Conservation (phyloP, 1,284 basidiomycete species). For the Cutaneotrichosporon arboriforme region DNA sequence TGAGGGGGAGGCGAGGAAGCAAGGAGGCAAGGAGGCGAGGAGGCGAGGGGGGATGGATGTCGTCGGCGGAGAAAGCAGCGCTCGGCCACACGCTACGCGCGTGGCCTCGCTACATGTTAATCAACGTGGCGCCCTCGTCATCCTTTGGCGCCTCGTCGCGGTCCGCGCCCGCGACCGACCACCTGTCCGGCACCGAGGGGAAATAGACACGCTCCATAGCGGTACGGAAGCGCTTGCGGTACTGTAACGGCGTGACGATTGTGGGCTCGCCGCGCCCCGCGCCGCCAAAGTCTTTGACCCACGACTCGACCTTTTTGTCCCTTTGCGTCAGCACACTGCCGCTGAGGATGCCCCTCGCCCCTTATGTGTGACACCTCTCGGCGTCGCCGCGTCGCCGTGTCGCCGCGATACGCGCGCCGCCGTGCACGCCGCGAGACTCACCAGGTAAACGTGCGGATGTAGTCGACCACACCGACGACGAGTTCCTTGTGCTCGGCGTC, state of each 20-base stretch:
- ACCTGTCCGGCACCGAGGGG: constrained; percentile 47
- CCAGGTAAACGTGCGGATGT: constrained; percentile 52
- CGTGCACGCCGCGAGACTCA: background rate
- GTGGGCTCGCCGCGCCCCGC: constrained; percentile 80
- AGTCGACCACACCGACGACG: constrained; percentile 88
- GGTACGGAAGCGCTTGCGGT: constrained; percentile 72
- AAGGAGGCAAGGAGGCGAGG: too few relatives aligned
- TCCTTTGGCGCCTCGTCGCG: constrained; percentile 1
- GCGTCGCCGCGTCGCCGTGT: background rate
- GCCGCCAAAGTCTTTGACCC: constrained; percentile 88
- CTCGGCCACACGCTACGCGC: background rate
- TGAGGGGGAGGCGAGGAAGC: too few relatives aligned
- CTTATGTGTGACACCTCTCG: too few relatives aligned
- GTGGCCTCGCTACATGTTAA: background rate
- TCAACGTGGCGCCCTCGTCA: constrained; percentile 4
- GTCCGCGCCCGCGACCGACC: constrained; percentile 21
- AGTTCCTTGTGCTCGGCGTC: constrained; percentile 75
- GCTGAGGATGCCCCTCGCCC: too few relatives aligned
- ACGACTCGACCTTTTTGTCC: constrained; percentile 97
- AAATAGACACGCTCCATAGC: constrained; percentile 87
- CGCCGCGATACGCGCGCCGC: background rate
- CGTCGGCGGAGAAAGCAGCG: background rate
- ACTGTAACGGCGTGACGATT: constrained; percentile 65
- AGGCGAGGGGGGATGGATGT: too few relatives aligned
- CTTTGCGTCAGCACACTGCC: constrained; percentile 44